Percentiles rank a stretch among this genome's conserved stretches.
phyloP scores from a whole-genome alignment of 2,329 filamentous ascomycete species.

The Penicillium aurantiogriseum region DNA sequence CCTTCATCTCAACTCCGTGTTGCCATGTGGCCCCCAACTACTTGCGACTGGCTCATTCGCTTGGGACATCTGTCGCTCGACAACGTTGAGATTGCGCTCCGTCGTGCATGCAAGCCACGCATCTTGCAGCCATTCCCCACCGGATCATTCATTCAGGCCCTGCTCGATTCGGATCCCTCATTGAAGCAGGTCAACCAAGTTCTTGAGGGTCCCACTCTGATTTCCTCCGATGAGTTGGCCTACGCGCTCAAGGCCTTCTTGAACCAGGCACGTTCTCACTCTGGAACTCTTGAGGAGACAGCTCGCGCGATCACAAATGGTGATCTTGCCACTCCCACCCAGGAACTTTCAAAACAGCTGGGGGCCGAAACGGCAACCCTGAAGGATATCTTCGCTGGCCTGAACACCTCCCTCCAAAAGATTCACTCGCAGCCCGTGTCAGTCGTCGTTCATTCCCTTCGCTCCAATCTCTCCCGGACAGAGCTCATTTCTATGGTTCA shows the following conservation, averaged over 20 bases:
- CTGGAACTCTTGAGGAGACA: conserved; percentile 34
- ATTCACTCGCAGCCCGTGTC: conserved; percentile 36
- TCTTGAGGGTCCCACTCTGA: conserved; percentile 35
- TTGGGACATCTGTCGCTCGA: conserved; percentile 39
- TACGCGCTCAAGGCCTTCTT: conserved; percentile 42
- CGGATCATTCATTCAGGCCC: conserved; percentile 40
- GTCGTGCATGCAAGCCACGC: conserved; percentile 33
- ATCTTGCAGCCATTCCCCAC: conserved; percentile 39
- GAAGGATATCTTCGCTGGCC: conserved; percentile 37
- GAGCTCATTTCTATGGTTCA: conserved; percentile 43
- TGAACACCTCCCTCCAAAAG: conserved; percentile 40
- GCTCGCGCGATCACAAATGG: conserved; percentile 34
- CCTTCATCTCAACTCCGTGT: conserved; percentile 32
- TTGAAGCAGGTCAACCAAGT: conserved; percentile 39
- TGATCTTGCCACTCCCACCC: conserved; percentile 25
- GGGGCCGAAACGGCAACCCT: conserved; percentile 25
- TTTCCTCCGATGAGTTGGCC: conserved; percentile 42
- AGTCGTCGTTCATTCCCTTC: conserved; percentile 35
- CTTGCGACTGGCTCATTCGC: conserved; percentile 44
- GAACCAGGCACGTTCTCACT: conserved; percentile 37
- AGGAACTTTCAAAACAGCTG: conserved; percentile 19
- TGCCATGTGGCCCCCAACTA: conserved; percentile 38
- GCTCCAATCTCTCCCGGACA: conserved; percentile 39
- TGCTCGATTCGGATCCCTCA: conserved; percentile 42
- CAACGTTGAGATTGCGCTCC: conserved; percentile 43